phyloP scores from a whole-genome alignment of 1,284 basidiomycete species.

The Leccinum proliferum region DNA sequence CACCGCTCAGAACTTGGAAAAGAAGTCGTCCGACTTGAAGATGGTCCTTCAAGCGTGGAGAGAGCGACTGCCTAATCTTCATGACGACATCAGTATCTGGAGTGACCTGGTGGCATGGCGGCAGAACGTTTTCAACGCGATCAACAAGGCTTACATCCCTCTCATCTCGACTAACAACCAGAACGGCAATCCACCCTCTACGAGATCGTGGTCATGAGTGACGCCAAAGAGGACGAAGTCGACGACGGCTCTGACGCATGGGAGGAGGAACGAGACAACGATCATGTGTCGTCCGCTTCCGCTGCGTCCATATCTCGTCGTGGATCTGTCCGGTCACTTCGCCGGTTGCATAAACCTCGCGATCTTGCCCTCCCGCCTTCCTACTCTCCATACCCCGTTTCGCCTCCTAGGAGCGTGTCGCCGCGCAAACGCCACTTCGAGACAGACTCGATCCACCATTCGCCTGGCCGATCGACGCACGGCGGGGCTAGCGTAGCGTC shows the following conservation, averaged over 20 bases:
- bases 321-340: conserved; percentile 26
- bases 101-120: conserved; percentile 98
- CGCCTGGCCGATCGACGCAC: too few relatives aligned
- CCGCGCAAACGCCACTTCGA: conserved; percentile 28
- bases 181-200: conserved; percentile 39
- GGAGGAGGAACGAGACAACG: conserved; percentile 47
- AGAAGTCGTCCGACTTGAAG: conserved; percentile 94
- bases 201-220: too few relatives aligned
- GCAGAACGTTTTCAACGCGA: conserved; percentile 90
- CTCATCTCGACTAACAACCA: conserved; percentile 62
- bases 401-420: conserved; percentile 26
- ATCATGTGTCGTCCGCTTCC: conserved; percentile 1
- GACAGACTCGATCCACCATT: too few relatives aligned
- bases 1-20: conserved; percentile 87
- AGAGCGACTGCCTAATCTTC: conserved; percentile 92
- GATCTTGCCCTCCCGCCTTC: conserved; percentile 26
- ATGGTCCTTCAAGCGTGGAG: conserved; percentile 96
- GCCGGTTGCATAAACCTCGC: conserved; percentile 25
- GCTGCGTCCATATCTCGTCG: conserved; percentile 22
- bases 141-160: conserved; percentile 96
- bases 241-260: conserved; percentile 43
- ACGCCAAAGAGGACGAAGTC: too few relatives aligned
- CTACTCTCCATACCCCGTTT: conserved; percentile 22
- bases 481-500: too few relatives aligned
- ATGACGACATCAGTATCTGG: conserved; percentile 99